Percentiles rank a stretch among this genome's conserved stretches.
Evolutionary conservation across 768 basidiomycete species (phyloP).

Genomic region (Collybiopsis confluens): DNA sequence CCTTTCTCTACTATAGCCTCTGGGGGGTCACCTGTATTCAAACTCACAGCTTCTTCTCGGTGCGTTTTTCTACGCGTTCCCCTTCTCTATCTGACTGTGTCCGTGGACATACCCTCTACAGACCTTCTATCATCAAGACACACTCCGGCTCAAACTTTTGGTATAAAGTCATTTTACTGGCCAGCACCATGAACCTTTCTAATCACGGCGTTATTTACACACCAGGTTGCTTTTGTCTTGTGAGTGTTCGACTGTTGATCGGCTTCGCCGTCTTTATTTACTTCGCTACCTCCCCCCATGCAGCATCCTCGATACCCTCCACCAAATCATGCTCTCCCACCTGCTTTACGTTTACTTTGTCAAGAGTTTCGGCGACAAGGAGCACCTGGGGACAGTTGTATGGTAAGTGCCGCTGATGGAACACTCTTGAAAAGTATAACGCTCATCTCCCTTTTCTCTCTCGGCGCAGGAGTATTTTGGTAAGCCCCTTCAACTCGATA

Average conservation of each 20-base stretch:
- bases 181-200: no score
- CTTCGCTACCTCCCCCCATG: not conserved
- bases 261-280: no score
- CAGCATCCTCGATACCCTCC: constrained; percentile 2
- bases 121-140: no score
- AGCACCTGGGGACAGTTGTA: not conserved
- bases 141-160: not conserved
- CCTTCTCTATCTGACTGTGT: no score
- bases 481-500: no score
- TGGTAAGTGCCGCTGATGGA: not conserved
- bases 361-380: not conserved
- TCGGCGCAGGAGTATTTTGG: constrained; percentile 5
- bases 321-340: constrained; percentile 7
- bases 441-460: not conserved
- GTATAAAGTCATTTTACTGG: not conserved
- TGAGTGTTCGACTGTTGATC: not conserved
- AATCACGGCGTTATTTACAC: no score
- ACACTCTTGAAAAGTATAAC: not conserved
- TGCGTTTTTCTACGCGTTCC: no score
- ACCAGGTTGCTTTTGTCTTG: constrained; percentile 5
- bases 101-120: not conserved
- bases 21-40: no score
- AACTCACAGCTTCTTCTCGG: no score
- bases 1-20: no score
- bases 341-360: constrained; percentile 3